A percentile compares a stretch with the other conserved stretches of the same genome.
Evolutionary conservation across 1,284 basidiomycete genomes (phyloP).

Genomic region (Ganoderma multipileum): DNA sequence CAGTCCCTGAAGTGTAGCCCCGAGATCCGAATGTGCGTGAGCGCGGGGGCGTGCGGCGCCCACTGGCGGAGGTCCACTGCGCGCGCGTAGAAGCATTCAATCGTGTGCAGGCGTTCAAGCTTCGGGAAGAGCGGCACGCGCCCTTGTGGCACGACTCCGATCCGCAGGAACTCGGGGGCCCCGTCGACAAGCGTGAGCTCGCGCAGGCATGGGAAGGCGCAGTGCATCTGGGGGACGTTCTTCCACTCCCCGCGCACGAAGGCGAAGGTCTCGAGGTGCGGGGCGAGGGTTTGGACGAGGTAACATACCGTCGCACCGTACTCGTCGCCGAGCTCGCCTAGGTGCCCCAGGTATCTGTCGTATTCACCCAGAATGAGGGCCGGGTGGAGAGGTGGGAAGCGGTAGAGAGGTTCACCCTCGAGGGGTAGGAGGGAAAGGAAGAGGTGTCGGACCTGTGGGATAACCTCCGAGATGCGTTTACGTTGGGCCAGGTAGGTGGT

Average conservation of each 20-base stretch:
- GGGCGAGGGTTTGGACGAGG: slow-evolving; percentile 10
- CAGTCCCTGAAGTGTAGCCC: neutral
- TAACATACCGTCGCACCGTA: slow-evolving; percentile 1
- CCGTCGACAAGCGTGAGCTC: slow-evolving; percentile 15
- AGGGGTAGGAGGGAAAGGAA: slow-evolving; percentile 16
- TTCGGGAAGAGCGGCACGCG: slow-evolving; percentile 6
- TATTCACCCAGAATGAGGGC: neutral
- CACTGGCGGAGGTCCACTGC: slow-evolving; percentile 8
- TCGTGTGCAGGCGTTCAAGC: slow-evolving; percentile 10
- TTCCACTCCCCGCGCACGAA: slow-evolving; percentile 5
- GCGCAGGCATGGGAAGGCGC: slow-evolving; percentile 16
- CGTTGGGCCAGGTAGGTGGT: slow-evolving; percentile 1
- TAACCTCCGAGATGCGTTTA: neutral
- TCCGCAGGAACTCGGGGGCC: slow-evolving; percentile 2
- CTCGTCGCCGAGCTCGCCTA: neutral
- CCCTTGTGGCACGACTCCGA: neutral
- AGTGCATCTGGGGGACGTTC: neutral
- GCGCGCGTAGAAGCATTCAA: slow-evolving; percentile 5
- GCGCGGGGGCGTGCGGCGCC: slow-evolving; percentile 12
- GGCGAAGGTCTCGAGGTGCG: slow-evolving; percentile 14
- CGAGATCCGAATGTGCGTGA: slow-evolving; percentile 17
- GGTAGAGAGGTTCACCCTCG: neutral
- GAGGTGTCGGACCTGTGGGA: slow-evolving; percentile 17
- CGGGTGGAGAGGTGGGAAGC: neutral
- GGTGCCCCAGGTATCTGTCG: neutral